Conservation (phyloP, 148 eudicot genomes). For the Rhododendron griersonianum region DNA sequence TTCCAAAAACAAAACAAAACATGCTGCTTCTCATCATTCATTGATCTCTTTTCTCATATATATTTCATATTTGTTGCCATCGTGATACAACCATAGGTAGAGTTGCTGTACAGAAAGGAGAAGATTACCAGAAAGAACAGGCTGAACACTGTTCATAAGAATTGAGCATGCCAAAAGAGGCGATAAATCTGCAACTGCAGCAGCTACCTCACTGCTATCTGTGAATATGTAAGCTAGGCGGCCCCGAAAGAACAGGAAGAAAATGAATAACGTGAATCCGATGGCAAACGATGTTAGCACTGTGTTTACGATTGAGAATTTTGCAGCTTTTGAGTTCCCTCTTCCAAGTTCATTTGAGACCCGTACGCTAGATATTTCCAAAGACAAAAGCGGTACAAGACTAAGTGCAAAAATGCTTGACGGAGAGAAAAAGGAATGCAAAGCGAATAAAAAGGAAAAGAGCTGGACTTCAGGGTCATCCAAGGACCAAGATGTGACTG, state of each 20-base stretch:
- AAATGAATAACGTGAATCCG: constrained; percentile 30
- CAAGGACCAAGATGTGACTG: not conserved
- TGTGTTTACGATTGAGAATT: constrained; percentile 26
- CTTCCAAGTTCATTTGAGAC: constrained; percentile 51
- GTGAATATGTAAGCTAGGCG: constrained; percentile 65
- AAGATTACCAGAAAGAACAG: constrained; percentile 59
- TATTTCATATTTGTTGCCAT: not conserved
- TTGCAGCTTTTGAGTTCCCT: constrained; percentile 37
- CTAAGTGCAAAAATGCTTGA: not conserved
- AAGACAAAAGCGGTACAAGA: not conserved
- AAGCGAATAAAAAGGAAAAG: not conserved
- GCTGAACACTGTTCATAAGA: constrained; percentile 57
- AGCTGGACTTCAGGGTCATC: not conserved
- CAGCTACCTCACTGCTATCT: constrained; percentile 43
- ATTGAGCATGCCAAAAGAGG: constrained; percentile 52
- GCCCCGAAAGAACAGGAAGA: constrained; percentile 37
- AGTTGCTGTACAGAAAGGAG: not conserved
- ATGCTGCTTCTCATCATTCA: not conserved
- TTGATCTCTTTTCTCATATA: not conserved
- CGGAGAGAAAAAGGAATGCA: not conserved
- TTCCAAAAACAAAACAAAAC: too few relatives aligned
- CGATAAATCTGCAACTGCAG: constrained; percentile 55
- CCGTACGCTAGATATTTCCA: constrained; percentile 31
- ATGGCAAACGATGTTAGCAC: constrained; percentile 31
- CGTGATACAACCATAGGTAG: not conserved